These are phyloP conservation scores for Ophiostoma piceae DNA, from an alignment of 2,329 filamentous ascomycete species.

Conservation along the genomic window DNA sequence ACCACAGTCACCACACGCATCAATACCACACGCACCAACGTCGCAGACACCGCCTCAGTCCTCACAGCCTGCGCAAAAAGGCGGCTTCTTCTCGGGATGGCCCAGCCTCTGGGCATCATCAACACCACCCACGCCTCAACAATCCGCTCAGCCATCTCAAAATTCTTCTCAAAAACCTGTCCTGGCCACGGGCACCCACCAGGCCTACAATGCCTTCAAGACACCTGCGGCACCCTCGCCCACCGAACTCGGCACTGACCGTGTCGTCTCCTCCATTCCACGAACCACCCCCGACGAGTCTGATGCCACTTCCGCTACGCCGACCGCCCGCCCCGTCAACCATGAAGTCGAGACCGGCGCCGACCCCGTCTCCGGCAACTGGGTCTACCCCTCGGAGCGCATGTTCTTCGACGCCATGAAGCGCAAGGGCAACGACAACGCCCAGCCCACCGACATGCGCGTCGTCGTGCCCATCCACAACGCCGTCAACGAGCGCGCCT, in stretches of 20 bases:
- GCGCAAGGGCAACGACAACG: constrained; percentile 76
- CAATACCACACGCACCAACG: constrained; percentile 30
- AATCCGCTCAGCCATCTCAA: constrained; percentile 27
- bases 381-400: constrained; percentile 93
- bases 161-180: background rate
- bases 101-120: constrained; percentile 21
- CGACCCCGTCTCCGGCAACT: constrained; percentile 69
- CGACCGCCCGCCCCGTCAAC: constrained; percentile 49
- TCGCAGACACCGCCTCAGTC: constrained; percentile 19
- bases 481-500: constrained; percentile 94
- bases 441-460: constrained; percentile 69
- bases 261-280: constrained; percentile 75
- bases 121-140: background rate
- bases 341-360: constrained; percentile 71
- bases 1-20: constrained; percentile 27
- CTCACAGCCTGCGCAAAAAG: background rate
- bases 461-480: constrained; percentile 97
- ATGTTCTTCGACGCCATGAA: constrained; percentile 98
- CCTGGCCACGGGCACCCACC: background rate
- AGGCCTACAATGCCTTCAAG: constrained; percentile 9
- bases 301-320: constrained; percentile 35
- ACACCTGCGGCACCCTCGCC: constrained; percentile 23
- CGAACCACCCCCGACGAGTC: constrained; percentile 35
- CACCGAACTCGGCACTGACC: constrained; percentile 53
- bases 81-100: constrained; percentile 21